A percentile compares a stretch with the other conserved stretches of the same genome.
These are phyloP conservation scores for Ustulina deusta DNA, from an alignment of 2,329 filamentous ascomycete genomes.

Conservation along the genomic window DNA sequence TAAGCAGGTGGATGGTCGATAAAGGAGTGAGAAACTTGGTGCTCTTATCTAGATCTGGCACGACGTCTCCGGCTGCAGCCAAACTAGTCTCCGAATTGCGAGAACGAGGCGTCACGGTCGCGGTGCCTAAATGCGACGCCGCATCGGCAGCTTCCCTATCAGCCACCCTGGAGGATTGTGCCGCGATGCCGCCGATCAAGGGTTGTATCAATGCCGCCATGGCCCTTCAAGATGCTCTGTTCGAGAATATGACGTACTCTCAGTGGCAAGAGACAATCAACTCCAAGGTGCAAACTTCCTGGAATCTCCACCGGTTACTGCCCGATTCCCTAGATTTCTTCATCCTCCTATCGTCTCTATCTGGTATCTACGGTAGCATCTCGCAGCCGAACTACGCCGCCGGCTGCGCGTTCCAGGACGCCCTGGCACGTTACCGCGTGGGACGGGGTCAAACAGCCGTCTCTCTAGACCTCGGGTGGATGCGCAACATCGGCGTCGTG, in stretches of 20 bases:
- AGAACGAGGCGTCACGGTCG: not conserved
- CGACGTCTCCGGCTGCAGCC: not conserved
- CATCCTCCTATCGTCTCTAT: not conserved
- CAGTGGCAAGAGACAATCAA: not conserved
- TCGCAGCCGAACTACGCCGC: not conserved
- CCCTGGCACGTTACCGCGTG: not conserved
- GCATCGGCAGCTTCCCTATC: slow-evolving; percentile 10
- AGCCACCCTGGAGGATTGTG: not conserved
- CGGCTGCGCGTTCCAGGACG: not conserved
- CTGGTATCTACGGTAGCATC: not conserved
- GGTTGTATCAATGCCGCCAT: slow-evolving; percentile 27
- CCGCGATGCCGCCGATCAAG: slow-evolving; percentile 2
- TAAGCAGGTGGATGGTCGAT: slow-evolving; percentile 20
- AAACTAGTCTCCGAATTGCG: not conserved
- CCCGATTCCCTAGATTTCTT: not conserved
- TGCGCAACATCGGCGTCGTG: not conserved
- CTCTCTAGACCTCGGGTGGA: not conserved
- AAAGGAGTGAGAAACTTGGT: slow-evolving; percentile 9
- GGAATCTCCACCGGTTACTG: not conserved
- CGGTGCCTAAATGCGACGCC: slow-evolving; percentile 4
- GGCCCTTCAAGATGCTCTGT: slow-evolving; percentile 38
- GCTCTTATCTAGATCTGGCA: slow-evolving; percentile 12
- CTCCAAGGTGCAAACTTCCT: not conserved
- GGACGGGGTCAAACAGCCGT: not conserved
- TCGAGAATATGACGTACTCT: not conserved